phyloP scores from a whole-genome alignment of 768 basidiomycete genomes.

The Exidia glandulosa region DNA sequence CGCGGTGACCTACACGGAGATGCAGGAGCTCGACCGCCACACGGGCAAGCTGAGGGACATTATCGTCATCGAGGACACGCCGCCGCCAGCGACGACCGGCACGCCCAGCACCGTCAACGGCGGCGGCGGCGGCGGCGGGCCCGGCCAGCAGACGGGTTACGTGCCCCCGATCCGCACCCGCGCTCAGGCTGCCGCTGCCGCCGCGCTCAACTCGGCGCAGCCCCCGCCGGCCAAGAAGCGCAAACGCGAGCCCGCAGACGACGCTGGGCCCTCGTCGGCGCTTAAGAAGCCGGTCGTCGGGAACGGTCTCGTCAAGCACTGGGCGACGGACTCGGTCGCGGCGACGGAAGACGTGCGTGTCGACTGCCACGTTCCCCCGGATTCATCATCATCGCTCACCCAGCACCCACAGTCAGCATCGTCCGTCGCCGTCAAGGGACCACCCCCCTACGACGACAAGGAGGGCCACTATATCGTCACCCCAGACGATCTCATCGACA shows the following conservation, averaged over 20 bases:
- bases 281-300: background rate
- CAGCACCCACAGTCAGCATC: conserved; percentile 16
- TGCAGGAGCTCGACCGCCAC: conserved; percentile 72
- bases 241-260: conserved; percentile 37
- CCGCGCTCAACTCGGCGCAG: conserved; percentile 44
- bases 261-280: conserved; percentile 28
- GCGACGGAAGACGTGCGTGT: conserved; percentile 58
- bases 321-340: conserved; percentile 54
- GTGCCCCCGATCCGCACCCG: conserved; percentile 73
- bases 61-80: conserved; percentile 89
- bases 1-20: conserved; percentile 79
- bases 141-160: conserved; percentile 68
- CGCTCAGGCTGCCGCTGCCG: conserved; percentile 77
- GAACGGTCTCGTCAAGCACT: conserved; percentile 37
- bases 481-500: conserved; percentile 78
- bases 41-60: conserved; percentile 66
- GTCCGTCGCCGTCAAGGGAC: conserved; percentile 36
- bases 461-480: conserved; percentile 98
- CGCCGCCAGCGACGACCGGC: conserved; percentile 44
- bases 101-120: conserved; percentile 56
- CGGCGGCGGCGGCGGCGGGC: conserved; percentile 1
- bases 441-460: conserved; percentile 84
- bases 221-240: conserved; percentile 53
- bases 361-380: conserved; percentile 8
- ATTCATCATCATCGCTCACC: conserved; percentile 12